These are phyloP conservation scores for Exserohilum rostratum DNA, from an alignment of 2,329 filamentous ascomycete genomes.

Conservation along the genomic window DNA sequence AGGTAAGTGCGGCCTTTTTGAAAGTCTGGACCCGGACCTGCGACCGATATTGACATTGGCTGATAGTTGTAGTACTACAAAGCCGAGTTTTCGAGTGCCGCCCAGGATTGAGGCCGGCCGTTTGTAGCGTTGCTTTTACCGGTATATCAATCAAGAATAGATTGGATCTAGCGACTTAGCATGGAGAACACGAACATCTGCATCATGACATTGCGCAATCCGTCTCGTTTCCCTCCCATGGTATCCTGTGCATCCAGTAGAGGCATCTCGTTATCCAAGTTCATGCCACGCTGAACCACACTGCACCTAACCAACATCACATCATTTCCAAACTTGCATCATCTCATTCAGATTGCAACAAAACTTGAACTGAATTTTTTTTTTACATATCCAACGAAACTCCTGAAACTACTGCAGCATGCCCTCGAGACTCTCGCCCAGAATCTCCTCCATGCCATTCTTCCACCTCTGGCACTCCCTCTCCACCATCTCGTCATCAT, in stretches of 20 bases:
- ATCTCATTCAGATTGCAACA: too few relatives aligned
- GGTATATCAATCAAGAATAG: background rate
- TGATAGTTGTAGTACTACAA: constrained; percentile 37
- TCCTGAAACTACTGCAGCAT: constrained; percentile 78
- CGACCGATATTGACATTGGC: constrained; percentile 2
- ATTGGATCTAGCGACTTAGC: background rate
- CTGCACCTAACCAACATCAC: too few relatives aligned
- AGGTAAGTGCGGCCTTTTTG: constrained; percentile 45
- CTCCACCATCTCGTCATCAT: constrained; percentile 94
- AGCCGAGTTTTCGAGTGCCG: constrained; percentile 34
- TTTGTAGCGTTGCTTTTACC: background rate
- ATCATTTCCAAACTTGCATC: too few relatives aligned
- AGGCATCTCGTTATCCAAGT: too few relatives aligned
- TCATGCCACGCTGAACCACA: too few relatives aligned
- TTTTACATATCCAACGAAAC: background rate
- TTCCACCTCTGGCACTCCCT: constrained; percentile 90
- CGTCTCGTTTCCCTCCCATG: too few relatives aligned
- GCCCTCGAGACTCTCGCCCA: constrained; percentile 88
- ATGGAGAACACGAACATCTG: background rate
- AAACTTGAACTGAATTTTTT: too few relatives aligned
- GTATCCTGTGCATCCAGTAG: too few relatives aligned
- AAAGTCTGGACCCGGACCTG: constrained; percentile 30
- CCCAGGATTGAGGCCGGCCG: constrained; percentile 19
- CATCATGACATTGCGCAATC: too few relatives aligned
- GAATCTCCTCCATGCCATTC: constrained; percentile 81